Base-by-base conservation (phyloP, 2,329 filamentous ascomycete species). In the Lithohypha guttulata region DNA sequence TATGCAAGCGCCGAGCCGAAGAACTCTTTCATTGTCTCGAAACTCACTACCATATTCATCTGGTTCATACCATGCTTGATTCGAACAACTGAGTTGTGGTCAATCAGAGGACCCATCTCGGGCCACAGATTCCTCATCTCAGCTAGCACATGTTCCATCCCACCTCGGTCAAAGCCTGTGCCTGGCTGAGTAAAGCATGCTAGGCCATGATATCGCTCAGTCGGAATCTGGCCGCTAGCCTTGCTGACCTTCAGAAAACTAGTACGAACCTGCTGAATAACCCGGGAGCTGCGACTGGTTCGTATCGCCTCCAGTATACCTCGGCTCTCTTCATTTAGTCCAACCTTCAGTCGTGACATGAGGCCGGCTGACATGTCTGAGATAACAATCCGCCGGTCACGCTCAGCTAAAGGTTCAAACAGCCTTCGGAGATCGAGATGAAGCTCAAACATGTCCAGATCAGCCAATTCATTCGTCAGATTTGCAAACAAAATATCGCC, bases 301-400 rank as follows among this genome's bases (percentile, higher is more conserved):
- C 33, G 35, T 11, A 39, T 39, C 18, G 35, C 35, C 22, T 31
- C 13, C 11, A 39, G 13, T 13, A 39, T 39, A 21, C 26, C 35
- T 8, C 35, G 35, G 26, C 26, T 39, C 27, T 30, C 35, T 20
- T 15, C 18, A 8, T 9, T 39, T n/a, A 39, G 27, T 2, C 22
- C 10, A n/a, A 39, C 17, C 19, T 31, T 39, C 18, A 39, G n/a
- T 2, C 27, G 17, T 13, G 35, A 30, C 26, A 31, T 23, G 10
- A 30, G 18, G 9, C 5, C 20, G 3, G 3, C 4, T n/a, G 15
- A 21, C 22, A 7, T 4, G 15, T 34, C 14, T 21, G 15, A 19
- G 9, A n/a, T n/a, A 10, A n/a, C 5, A 13, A 33, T 17, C 30
- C 11, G 10, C 7, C 19, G 11, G 13, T 34, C 13, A 7, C 6